Evolutionary conservation across 75 land plant genomes (phyloP).

Genomic region (Azolla pinnata): DNA sequence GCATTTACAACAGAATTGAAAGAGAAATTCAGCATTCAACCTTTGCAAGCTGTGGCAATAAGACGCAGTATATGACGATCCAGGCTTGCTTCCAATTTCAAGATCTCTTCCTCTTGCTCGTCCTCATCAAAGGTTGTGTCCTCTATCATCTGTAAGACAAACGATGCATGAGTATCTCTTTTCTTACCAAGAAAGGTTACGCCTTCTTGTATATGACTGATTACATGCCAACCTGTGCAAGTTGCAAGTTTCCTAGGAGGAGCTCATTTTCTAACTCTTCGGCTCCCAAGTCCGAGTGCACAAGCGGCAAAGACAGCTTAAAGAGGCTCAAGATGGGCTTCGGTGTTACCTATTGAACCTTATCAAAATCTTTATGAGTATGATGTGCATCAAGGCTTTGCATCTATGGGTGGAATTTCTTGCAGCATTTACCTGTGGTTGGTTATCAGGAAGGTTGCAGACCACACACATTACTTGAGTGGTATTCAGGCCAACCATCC

Average conservation of each 20-base stretch:
- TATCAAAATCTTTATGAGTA: background rate
- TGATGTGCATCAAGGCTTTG: background rate
- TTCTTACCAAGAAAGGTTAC: too few species aligned
- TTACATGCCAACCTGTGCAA: conserved; percentile 60
- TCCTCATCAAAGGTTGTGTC: conserved; percentile 24
- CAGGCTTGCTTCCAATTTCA: conserved; percentile 58
- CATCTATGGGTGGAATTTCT: background rate
- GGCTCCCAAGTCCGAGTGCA: conserved; percentile 87
- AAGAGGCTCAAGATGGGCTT: conserved; percentile 78
- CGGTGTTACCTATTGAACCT: conserved; percentile 44
- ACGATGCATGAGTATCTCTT: background rate
- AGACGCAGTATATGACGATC: conserved; percentile 84
- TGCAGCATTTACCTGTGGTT: conserved; percentile 58
- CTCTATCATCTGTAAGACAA: conserved; percentile 5
- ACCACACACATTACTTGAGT: conserved; percentile 66
- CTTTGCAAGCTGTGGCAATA: conserved; percentile 82
- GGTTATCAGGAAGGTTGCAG: conserved; percentile 67
- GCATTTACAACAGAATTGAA: too few species aligned
- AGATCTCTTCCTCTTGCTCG: conserved; percentile 56
- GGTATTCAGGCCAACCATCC: conserved; percentile 81
- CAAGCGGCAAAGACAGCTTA: conserved; percentile 58
- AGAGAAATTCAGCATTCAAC: conserved; percentile 18
- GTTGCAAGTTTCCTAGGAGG: conserved; percentile 44
- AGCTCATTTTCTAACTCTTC: conserved; percentile 77
- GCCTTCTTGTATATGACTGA: too few species aligned